Percentiles rank a stretch among this genome's conserved stretches.
phyloP scores from a whole-genome alignment of 106 monocot species.

The Dendrobium chrysotoxum region DNA sequence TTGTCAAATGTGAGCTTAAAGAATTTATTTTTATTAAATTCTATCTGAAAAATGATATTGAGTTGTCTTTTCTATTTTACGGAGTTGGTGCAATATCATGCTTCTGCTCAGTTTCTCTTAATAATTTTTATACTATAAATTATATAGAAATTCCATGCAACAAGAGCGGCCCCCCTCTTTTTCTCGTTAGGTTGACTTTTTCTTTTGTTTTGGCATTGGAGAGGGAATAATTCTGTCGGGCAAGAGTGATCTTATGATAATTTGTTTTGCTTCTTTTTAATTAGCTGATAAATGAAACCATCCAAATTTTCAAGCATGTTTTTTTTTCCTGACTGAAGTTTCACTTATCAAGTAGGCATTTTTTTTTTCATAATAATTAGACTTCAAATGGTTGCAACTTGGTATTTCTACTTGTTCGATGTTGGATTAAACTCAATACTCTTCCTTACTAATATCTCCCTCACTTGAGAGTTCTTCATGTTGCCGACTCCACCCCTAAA shows the following conservation, averaged over 20 bases:
- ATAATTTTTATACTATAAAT: neutral
- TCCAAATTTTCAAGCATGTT: neutral
- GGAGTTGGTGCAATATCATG: neutral
- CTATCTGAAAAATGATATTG: neutral
- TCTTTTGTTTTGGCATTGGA: neutral
- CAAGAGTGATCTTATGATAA: neutral
- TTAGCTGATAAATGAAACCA: neutral
- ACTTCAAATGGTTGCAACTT: neutral
- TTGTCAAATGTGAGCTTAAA: conserved; percentile 56
- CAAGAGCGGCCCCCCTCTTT: neutral
- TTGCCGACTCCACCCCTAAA: neutral
- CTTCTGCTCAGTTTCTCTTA: neutral
- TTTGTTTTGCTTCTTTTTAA: neutral
- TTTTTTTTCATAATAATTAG: neutral
- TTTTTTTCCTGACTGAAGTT: neutral
- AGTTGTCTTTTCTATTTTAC: neutral
- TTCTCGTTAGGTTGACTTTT: neutral
- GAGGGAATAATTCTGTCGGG: neutral
- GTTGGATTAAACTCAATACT: neutral
- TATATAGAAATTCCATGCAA: neutral
- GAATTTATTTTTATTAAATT: neutral
- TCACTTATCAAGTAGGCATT: neutral
- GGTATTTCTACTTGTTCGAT: neutral
- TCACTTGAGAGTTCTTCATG: neutral
- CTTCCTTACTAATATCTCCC: neutral